These are phyloP conservation scores for Prunus mongolica DNA, from an alignment of 306 rosid species.

Conservation along the genomic window DNA sequence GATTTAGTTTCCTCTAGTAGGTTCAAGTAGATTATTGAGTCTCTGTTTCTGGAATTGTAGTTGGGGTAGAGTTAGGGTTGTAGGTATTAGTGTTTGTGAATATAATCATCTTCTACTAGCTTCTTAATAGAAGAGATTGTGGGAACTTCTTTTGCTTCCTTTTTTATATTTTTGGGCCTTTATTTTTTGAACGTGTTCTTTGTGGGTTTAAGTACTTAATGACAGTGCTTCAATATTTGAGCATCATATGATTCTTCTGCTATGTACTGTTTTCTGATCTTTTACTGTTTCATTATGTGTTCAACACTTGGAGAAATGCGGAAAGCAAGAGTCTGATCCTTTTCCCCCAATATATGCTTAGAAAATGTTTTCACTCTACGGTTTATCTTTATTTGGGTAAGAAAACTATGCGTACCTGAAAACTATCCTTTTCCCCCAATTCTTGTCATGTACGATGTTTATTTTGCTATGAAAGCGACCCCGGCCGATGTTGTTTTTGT, in stretches of 20 bases:
- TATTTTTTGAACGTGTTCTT: background rate
- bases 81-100: conserved; percentile 49
- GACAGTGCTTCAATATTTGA: conserved; percentile 12
- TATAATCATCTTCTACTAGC: conserved; percentile 33
- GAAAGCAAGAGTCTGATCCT: too few species aligned
- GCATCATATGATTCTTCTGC: background rate
- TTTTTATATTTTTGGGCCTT: background rate
- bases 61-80: conserved; percentile 19
- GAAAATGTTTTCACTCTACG: too few species aligned
- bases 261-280: too few species aligned
- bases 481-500: too few species aligned
- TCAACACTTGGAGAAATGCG: too few species aligned
- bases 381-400: too few species aligned
- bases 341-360: too few species aligned
- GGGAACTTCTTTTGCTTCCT: background rate
- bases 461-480: too few species aligned
- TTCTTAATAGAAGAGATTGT: background rate
- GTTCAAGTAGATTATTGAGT: background rate
- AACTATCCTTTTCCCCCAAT: too few species aligned
- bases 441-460: too few species aligned
- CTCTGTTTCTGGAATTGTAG: conserved; percentile 24
- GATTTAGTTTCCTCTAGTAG: background rate
- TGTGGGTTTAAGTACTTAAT: conserved; percentile 3
- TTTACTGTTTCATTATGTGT: background rate
- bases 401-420: too few species aligned